Conservation (phyloP, 2,329 filamentous ascomycete genomes). For the Calcarisporium arbuscula region DNA sequence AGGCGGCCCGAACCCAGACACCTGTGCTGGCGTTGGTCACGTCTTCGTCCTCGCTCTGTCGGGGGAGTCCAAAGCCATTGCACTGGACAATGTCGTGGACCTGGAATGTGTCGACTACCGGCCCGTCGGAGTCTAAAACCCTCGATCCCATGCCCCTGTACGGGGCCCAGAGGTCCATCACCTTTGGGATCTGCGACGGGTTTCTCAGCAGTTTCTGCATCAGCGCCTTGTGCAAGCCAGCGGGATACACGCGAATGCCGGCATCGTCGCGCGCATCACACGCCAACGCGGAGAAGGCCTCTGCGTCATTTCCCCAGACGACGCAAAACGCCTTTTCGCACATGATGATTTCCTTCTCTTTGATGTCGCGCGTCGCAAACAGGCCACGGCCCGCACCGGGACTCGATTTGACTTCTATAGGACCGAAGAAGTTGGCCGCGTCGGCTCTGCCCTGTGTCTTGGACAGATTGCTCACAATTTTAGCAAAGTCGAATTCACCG, state of each 20-base stretch:
- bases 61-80: constrained; percentile 25
- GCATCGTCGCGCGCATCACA: constrained; percentile 23
- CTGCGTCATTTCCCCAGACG: constrained; percentile 22
- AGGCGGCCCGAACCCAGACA: constrained; percentile 31
- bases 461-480: constrained; percentile 15
- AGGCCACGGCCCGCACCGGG: constrained; percentile 1
- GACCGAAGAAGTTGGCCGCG: constrained; percentile 18
- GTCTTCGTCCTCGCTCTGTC: constrained; percentile 20
- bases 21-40: constrained; percentile 27
- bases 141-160: constrained; percentile 16
- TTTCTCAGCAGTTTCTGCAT: constrained; percentile 21
- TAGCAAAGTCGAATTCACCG: constrained; percentile 17
- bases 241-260: constrained; percentile 21
- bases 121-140: constrained; percentile 18
- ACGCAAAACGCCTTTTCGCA: constrained; percentile 28
- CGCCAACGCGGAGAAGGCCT: constrained; percentile 22
- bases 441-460: constrained; percentile 22
- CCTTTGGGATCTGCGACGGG: constrained; percentile 14
- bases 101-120: constrained; percentile 23
- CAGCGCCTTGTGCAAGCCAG: constrained; percentile 22
- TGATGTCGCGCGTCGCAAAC: constrained; percentile 1
- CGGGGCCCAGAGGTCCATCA: constrained; percentile 20
- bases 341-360: constrained; percentile 13
- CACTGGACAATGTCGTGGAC: constrained; percentile 25
- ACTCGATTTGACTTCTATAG: constrained; percentile 22